These are phyloP conservation scores for Wallacemonas sp. DNA, from an alignment of 208 protist genomes.

Conservation along the genomic window DNA sequence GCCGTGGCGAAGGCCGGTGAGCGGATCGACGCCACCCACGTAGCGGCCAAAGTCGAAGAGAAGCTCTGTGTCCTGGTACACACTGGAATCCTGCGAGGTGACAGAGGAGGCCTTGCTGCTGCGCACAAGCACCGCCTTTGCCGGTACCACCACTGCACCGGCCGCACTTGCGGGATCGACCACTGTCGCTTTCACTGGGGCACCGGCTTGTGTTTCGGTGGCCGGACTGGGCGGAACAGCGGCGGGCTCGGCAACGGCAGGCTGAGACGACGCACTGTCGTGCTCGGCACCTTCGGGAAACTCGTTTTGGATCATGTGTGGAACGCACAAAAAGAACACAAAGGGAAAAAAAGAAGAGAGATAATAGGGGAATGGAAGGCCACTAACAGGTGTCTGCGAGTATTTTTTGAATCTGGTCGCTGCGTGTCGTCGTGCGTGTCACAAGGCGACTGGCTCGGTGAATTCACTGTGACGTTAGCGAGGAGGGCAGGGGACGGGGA, in stretches of 20 bases:
- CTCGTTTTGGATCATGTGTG: too few species aligned
- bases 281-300: too few species aligned
- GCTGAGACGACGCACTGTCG: too few species aligned
- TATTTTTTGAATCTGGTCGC: too few species aligned
- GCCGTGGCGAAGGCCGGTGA: conserved; percentile 52
- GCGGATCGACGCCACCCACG: conserved; percentile 45
- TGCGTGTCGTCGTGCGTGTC: too few species aligned
- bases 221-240: too few species aligned
- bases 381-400: too few species aligned
- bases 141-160: conserved; percentile 3
- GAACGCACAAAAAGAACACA: conserved; percentile 1
- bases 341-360: conserved; percentile 5
- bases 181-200: background rate
- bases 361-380: conserved; percentile 4
- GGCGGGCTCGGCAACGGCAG: too few species aligned
- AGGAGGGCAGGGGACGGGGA: too few species aligned
- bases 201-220: too few species aligned
- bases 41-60: conserved; percentile 65
- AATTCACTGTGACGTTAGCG: too few species aligned
- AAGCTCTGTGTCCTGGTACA: conserved; percentile 24
- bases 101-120: conserved; percentile 16
- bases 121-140: conserved; percentile 1
- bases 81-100: conserved; percentile 17
- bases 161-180: background rate
- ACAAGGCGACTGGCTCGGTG: too few species aligned